Evolutionary conservation across 139 green algal genomes (phyloP).

Genomic region (Trebouxia sp.): DNA sequence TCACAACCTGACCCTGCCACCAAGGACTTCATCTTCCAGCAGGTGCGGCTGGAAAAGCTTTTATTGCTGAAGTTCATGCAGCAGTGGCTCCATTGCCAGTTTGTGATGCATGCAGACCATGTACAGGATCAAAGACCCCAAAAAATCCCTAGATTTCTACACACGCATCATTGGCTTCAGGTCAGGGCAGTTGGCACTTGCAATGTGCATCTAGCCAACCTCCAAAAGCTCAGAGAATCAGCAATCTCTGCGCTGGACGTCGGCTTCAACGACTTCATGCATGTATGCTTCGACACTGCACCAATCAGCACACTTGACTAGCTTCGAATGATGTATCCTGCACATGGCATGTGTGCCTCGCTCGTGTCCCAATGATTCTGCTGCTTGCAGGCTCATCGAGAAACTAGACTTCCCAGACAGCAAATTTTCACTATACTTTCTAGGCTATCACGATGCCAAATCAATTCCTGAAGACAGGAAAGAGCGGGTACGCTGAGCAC

Average conservation of each 20-base stretch:
- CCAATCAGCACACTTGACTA: too few relatives aligned
- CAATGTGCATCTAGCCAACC: too few relatives aligned
- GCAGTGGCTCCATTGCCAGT: background rate
- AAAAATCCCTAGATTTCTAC: slow-evolving; percentile 84
- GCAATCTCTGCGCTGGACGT: too few relatives aligned
- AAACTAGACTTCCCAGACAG: slow-evolving; percentile 82
- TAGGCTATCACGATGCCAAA: slow-evolving; percentile 58
- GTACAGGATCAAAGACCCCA: slow-evolving; percentile 81
- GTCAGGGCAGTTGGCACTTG: slow-evolving; percentile 7
- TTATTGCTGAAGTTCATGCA: too few relatives aligned
- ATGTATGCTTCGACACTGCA: too few relatives aligned
- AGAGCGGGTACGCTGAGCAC: slow-evolving; percentile 41
- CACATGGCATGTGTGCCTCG: too few relatives aligned
- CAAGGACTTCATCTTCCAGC: slow-evolving; percentile 75
- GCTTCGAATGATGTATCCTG: too few relatives aligned
- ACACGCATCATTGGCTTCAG: slow-evolving; percentile 80
- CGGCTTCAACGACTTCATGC: too few relatives aligned
- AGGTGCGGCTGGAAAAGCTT: slow-evolving; percentile 35
- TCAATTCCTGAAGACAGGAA: slow-evolving; percentile 67
- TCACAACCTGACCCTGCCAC: slow-evolving; percentile 50
- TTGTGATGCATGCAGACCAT: slow-evolving; percentile 77
- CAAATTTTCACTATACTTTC: slow-evolving; percentile 87
- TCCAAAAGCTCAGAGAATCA: too few relatives aligned
- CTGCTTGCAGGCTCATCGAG: slow-evolving; percentile 54
- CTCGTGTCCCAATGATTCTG: too few relatives aligned